Conservation (phyloP, 371 early-diverging fungal species). For the Coemansia sp. region DNA sequence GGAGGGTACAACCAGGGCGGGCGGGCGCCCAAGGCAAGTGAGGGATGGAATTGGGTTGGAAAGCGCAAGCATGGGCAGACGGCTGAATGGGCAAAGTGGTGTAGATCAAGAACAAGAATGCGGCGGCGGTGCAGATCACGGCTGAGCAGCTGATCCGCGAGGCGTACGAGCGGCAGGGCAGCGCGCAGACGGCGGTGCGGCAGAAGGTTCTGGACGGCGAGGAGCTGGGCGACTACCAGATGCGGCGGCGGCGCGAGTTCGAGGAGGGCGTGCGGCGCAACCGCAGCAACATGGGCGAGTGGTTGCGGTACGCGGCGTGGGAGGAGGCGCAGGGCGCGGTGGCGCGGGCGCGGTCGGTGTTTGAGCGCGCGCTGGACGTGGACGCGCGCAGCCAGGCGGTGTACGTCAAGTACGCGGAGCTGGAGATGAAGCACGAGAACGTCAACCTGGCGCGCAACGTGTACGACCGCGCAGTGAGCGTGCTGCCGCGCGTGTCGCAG, state of each 20-base stretch:
- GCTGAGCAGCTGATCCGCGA: conserved; percentile 98
- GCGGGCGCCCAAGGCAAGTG: conserved; percentile 30
- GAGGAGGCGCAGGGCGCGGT: conserved; percentile 89
- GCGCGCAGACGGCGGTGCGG: conserved; percentile 70
- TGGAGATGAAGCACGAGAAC: conserved; percentile 96
- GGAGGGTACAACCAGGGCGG: conserved; percentile 40
- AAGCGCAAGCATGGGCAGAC: too few species aligned
- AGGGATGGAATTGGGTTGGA: background rate
- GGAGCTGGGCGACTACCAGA: conserved; percentile 87
- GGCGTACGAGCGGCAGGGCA: conserved; percentile 86
- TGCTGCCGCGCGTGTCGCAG: conserved; percentile 90
- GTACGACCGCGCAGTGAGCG: conserved; percentile 84
- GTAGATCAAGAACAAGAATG: conserved; percentile 95
- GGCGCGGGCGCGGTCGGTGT: conserved; percentile 86
- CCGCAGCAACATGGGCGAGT: conserved; percentile 78
- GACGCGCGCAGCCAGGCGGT: conserved; percentile 83
- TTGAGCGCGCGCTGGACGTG: conserved; percentile 88
- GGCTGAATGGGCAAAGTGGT: background rate
- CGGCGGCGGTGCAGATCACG: conserved; percentile 97
- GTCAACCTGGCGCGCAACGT: conserved; percentile 91
- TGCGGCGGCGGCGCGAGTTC: conserved; percentile 89
- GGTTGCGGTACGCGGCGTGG: conserved; percentile 96
- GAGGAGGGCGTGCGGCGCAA: conserved; percentile 90
- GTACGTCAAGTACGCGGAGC: conserved; percentile 92
- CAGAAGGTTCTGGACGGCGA: conserved; percentile 92